Evolutionary conservation across 2,329 filamentous ascomycete genomes (phyloP).

Genomic region (Cytospora paraplurivora): DNA sequence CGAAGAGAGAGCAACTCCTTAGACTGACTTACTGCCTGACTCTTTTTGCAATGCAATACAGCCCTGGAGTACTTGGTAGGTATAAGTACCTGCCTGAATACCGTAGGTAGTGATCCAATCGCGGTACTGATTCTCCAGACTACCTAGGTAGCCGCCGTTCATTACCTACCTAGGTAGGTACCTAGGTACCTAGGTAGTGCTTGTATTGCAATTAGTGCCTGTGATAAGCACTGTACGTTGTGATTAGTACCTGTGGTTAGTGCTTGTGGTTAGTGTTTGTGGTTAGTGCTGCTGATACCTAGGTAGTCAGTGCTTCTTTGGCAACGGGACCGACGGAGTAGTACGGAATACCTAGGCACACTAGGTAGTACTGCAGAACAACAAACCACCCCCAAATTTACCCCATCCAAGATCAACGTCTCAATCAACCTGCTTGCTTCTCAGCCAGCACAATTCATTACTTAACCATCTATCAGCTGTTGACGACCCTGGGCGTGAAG

Average conservation of each 20-base stretch:
- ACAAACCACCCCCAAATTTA: conserved; percentile 2
- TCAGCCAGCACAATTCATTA: background rate
- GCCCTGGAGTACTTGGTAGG: too few relatives aligned
- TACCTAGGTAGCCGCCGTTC: background rate
- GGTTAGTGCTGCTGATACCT: background rate
- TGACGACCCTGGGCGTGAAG: background rate
- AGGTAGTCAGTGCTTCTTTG: too few relatives aligned
- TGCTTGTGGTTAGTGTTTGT: background rate
- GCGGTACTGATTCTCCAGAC: background rate
- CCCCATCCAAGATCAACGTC: conserved; percentile 3
- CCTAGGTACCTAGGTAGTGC: background rate
- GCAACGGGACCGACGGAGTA: background rate
- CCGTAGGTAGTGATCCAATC: background rate
- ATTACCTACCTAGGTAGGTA: background rate
- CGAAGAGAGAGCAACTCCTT: too few relatives aligned
- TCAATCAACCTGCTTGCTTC: background rate
- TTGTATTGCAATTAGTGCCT: background rate
- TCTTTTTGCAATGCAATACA: too few relatives aligned
- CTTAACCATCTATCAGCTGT: background rate
- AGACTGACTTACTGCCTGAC: too few relatives aligned
- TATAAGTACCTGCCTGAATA: too few relatives aligned
- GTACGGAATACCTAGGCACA: background rate
- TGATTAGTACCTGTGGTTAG: background rate
- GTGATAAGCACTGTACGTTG: background rate
- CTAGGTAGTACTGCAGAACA: conserved; percentile 1